These are phyloP conservation scores for Glutinoglossum americanum DNA, from an alignment of 495 filamentous ascomycete genomes.

Conservation along the genomic window DNA sequence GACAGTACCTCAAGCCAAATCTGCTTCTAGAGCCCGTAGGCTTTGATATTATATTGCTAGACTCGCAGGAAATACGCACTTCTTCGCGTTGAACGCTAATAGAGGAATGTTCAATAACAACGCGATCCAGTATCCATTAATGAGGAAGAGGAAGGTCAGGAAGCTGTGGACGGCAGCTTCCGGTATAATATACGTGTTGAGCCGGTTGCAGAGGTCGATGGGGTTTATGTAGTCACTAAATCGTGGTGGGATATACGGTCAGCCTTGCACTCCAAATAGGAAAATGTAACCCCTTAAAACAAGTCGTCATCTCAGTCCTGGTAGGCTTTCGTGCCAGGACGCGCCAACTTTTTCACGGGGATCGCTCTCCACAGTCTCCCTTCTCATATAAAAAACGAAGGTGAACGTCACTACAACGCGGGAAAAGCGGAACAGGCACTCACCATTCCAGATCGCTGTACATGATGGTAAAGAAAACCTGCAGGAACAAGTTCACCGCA, in stretches of 20 bases:
- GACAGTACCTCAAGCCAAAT: background rate
- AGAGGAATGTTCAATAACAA: constrained; percentile 82
- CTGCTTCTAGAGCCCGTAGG: background rate
- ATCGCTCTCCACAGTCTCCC: background rate
- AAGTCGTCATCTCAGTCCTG: background rate
- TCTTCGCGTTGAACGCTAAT: constrained; percentile 86
- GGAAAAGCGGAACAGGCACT: constrained; percentile 15
- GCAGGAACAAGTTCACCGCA: constrained; percentile 98
- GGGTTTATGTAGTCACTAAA: constrained; percentile 98
- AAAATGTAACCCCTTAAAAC: too few relatives aligned
- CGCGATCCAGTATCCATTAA: constrained; percentile 98
- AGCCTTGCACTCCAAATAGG: background rate
- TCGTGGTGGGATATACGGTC: background rate
- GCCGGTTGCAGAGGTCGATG: constrained; percentile 98
- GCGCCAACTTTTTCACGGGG: background rate
- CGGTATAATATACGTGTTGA: constrained; percentile 98
- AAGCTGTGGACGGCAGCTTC: constrained; percentile 95
- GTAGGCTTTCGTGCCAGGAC: background rate
- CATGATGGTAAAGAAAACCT: constrained; percentile 99
- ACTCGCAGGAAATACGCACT: constrained; percentile 34
- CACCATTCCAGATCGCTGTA: constrained; percentile 97
- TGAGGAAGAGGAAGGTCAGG: constrained; percentile 81
- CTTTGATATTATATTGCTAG: background rate
- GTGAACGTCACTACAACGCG: background rate
- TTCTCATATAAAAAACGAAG: background rate